Conservation (phyloP, 1,284 basidiomycete genomes). For the Wolfiporia cocos region DNA sequence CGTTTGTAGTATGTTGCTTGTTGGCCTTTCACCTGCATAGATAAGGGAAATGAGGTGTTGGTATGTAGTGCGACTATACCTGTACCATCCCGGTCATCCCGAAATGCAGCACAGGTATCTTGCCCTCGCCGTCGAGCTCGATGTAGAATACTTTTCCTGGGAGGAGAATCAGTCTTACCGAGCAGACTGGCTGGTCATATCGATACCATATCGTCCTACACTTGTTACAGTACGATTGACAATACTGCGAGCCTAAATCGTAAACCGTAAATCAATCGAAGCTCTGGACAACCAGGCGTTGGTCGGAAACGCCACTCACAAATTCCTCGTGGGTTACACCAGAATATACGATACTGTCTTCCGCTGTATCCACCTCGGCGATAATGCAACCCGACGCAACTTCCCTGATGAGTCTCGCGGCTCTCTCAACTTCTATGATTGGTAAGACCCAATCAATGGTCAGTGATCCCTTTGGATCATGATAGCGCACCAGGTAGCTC, state of each 20-base stretch:
- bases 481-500: constrained; percentile 55
- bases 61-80: constrained; percentile 28
- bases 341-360: constrained; percentile 70
- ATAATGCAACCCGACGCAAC: constrained; percentile 55
- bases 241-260: constrained; percentile 43
- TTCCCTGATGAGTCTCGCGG: constrained; percentile 52
- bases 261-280: background rate
- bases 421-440: constrained; percentile 64
- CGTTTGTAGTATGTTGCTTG: constrained; percentile 60
- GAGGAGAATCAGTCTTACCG: background rate
- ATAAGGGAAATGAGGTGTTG: background rate
- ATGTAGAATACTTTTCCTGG: constrained; percentile 77
- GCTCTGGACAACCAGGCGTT: no score
- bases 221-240: constrained; percentile 51
- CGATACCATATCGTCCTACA: constrained; percentile 59
- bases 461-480: no score
- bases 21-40: constrained; percentile 53
- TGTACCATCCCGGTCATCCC: constrained; percentile 84
- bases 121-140: constrained; percentile 57
- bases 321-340: constrained; percentile 57
- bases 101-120: constrained; percentile 70
- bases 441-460: background rate
- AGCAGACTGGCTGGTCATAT: background rate
- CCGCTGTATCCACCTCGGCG: constrained; percentile 47
- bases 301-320: no score